These are phyloP conservation scores for Chlorella sp. DNA, from an alignment of 139 green algal species.

Conservation along the genomic window DNA sequence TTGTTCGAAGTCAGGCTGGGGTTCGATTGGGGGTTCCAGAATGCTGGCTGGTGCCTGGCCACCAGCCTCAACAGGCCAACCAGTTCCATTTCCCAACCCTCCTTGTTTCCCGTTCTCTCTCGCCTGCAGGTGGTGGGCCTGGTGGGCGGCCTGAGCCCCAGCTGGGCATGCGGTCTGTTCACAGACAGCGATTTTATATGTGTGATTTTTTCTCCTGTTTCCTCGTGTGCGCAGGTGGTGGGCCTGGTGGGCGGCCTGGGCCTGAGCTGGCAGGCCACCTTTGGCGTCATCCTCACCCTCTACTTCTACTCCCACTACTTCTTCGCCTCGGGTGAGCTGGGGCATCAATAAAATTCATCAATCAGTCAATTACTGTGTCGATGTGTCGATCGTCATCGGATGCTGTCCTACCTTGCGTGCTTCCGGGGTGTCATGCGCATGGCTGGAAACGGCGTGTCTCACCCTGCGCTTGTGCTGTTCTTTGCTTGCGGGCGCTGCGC, in stretches of 20 bases:
- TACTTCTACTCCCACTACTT: constrained; percentile 99
- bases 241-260: constrained; percentile 83
- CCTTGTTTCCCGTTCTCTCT: too few species aligned
- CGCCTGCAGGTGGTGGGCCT: constrained; percentile 72
- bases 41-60: too few species aligned
- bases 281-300: constrained; percentile 88
- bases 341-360: too few species aligned
- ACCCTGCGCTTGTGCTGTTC: not conserved
- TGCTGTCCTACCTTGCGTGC: not conserved
- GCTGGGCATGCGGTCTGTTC: too few species aligned
- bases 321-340: constrained; percentile 82
- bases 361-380: too few species aligned
- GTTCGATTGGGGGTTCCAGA: too few species aligned
- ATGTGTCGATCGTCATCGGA: too few species aligned
- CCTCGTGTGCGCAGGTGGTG: constrained; percentile 74
- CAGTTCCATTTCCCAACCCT: too few species aligned
- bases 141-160: constrained; percentile 83
- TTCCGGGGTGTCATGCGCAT: not conserved
- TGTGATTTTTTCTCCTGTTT: too few species aligned
- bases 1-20: too few species aligned
- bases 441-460: not conserved
- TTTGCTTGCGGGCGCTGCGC: constrained; percentile 67
- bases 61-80: too few species aligned
- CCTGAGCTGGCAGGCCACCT: constrained; percentile 94
- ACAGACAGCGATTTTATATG: too few species aligned